phyloP scores from a whole-genome alignment of 768 basidiomycete genomes.

The Pulveroboletus frians region DNA sequence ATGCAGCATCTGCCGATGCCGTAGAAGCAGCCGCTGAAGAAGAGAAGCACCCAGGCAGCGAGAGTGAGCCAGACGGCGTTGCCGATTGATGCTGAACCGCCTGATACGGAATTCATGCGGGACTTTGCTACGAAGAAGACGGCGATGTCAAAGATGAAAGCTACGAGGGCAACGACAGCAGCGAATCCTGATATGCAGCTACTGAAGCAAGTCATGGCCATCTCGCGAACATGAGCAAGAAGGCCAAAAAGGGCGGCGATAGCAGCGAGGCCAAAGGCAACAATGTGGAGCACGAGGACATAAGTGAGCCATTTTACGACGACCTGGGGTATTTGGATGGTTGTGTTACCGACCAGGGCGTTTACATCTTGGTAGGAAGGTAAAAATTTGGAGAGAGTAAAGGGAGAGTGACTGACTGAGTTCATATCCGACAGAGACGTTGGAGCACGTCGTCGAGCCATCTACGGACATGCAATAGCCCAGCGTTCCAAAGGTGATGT shows the following conservation, averaged over 20 bases:
- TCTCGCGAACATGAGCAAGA: constrained; percentile 81
- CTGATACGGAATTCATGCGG: constrained; percentile 67
- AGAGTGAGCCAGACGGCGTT: constrained; percentile 89
- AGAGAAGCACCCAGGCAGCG: constrained; percentile 77
- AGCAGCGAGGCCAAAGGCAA: constrained; percentile 72
- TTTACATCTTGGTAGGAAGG: constrained; percentile 62
- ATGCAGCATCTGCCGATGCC: constrained; percentile 82
- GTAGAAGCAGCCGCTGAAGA: constrained; percentile 89
- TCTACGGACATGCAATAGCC: constrained; percentile 75
- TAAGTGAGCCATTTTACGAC: constrained; percentile 96
- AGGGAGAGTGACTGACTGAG: constrained; percentile 54
- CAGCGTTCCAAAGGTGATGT: constrained; percentile 80
- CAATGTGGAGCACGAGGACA: constrained; percentile 84
- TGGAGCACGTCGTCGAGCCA: constrained; percentile 65
- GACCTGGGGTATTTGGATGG: constrained; percentile 73
- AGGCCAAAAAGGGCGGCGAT: constrained; percentile 76
- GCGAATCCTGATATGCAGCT: constrained; percentile 78
- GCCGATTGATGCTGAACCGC: constrained; percentile 79
- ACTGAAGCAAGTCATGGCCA: constrained; percentile 81
- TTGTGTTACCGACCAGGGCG: constrained; percentile 63
- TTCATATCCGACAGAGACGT: constrained; percentile 78
- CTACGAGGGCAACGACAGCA: constrained; percentile 70
- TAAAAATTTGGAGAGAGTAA: constrained; percentile 4
- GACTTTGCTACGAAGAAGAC: constrained; percentile 87
- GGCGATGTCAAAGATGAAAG: constrained; percentile 90